A percentile compares a stretch with the other conserved stretches of the same genome.
Evolutionary conservation across 768 basidiomycete species (phyloP).

Genomic region (Termitomyces eurrhizus): DNA sequence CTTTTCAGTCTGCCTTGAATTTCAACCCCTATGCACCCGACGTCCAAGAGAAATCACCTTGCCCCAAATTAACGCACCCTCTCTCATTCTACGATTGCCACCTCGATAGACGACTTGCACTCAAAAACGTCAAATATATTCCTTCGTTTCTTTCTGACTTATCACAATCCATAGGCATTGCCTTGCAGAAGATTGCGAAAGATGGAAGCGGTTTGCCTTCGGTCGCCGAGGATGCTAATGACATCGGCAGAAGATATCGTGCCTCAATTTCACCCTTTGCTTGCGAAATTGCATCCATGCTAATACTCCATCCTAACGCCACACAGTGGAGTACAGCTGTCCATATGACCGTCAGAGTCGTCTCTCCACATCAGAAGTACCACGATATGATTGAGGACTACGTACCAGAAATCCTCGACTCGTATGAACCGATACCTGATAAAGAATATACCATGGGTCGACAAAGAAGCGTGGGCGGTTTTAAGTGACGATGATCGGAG

Average conservation of each 20-base stretch:
- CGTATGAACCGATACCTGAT: background rate
- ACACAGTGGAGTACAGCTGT: background rate
- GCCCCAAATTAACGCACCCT: background rate
- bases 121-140: background rate
- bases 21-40: background rate
- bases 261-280: background rate
- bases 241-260: background rate
- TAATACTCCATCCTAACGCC: background rate
- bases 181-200: background rate
- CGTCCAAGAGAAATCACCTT: background rate
- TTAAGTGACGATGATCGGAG: background rate
- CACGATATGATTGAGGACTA: conserved; percentile 1
- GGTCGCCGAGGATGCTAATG: background rate
- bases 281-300: conserved; percentile 2
- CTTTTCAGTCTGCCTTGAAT: background rate
- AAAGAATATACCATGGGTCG: background rate
- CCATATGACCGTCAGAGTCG: background rate
- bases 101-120: conserved; percentile 5
- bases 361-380: background rate
- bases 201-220: background rate
- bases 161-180: background rate
- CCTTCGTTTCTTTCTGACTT: background rate
- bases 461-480: background rate
- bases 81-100: conserved; percentile 9
- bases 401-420: background rate